phyloP scores from a whole-genome alignment of 2,329 filamentous ascomycete genomes.

The Aspergillus fischeri region DNA sequence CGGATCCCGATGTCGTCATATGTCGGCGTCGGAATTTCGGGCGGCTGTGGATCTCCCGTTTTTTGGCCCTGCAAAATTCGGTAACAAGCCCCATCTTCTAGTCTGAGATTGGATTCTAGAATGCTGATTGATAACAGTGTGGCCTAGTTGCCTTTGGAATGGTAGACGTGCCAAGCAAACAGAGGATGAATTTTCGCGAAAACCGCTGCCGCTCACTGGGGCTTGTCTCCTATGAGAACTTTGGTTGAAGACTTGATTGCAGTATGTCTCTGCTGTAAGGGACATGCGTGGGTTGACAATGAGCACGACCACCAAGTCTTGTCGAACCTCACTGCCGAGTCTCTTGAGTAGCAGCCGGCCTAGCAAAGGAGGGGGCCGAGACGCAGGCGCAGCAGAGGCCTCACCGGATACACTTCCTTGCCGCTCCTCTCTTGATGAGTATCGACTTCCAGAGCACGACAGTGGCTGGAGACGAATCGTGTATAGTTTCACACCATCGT shows the following conservation, averaged over 20 bases:
- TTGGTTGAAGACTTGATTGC: neutral
- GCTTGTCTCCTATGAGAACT: neutral
- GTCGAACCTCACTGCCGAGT: neutral
- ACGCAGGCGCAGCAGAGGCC: neutral
- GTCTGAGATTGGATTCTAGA: neutral
- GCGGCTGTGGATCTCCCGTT: neutral
- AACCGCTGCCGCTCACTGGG: neutral
- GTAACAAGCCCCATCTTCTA: neutral
- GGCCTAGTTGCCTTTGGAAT: neutral
- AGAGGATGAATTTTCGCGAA: neutral
- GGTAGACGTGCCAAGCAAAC: neutral
- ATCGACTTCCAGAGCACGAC: conserved; percentile 5
- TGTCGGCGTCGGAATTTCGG: neutral
- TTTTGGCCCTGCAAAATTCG: neutral
- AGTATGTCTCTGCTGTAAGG: neutral
- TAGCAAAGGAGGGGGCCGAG: neutral
- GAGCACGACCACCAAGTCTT: neutral
- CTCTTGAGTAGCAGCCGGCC: neutral
- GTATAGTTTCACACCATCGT: conserved; percentile 24
- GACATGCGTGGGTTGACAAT: neutral
- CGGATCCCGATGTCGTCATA: neutral
- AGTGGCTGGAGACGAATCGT: conserved; percentile 19
- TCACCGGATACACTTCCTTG: neutral
- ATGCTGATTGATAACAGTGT: neutral
- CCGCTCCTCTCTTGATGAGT: neutral